Percentiles rank a stretch among this genome's conserved stretches.
Conservation (phyloP, 768 basidiomycete genomes). For the Saitozyma podzolica region DNA sequence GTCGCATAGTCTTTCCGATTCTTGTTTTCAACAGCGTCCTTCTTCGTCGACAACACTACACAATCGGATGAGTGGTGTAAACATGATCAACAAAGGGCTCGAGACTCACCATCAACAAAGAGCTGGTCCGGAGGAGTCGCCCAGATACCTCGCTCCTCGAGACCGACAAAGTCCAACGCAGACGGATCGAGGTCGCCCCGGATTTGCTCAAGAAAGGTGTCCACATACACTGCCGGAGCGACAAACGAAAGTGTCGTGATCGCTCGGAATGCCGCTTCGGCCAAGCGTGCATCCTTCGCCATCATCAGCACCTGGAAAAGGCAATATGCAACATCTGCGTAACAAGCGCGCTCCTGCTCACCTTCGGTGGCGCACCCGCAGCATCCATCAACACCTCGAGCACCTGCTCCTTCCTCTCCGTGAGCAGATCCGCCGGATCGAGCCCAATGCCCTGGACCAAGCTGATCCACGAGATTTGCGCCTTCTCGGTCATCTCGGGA, state of each 20-base stretch:
- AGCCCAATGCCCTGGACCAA: constrained; percentile 67
- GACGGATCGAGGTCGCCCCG: constrained; percentile 64
- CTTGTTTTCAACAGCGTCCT: constrained; percentile 57
- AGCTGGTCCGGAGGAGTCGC: constrained; percentile 75
- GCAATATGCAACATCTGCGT: background rate
- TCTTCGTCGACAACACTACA: constrained; percentile 66
- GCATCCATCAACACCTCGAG: constrained; percentile 28
- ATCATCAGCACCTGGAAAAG: constrained; percentile 1
- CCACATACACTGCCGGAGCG: constrained; percentile 67
- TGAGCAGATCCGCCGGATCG: constrained; percentile 68
- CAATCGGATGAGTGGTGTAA: background rate
- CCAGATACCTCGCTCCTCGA: constrained; percentile 81
- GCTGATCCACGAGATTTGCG: constrained; percentile 76
- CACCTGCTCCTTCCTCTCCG: constrained; percentile 36
- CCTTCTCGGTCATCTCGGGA: constrained; percentile 54
- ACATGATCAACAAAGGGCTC: background rate
- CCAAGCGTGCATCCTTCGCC: constrained; percentile 34
- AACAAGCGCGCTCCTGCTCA: constrained; percentile 5
- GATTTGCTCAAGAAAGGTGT: constrained; percentile 69
- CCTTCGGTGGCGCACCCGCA: constrained; percentile 30
- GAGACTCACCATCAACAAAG: constrained; percentile 71
- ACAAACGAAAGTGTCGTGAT: constrained; percentile 78
- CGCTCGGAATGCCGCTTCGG: constrained; percentile 68
- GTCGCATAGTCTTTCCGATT: constrained; percentile 89
- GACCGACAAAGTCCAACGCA: constrained; percentile 65